Percentiles rank a stretch among this genome's conserved stretches.
Conservation (phyloP, 208 protist genomes). For the Acanthamoeba lugdunensis region DNA sequence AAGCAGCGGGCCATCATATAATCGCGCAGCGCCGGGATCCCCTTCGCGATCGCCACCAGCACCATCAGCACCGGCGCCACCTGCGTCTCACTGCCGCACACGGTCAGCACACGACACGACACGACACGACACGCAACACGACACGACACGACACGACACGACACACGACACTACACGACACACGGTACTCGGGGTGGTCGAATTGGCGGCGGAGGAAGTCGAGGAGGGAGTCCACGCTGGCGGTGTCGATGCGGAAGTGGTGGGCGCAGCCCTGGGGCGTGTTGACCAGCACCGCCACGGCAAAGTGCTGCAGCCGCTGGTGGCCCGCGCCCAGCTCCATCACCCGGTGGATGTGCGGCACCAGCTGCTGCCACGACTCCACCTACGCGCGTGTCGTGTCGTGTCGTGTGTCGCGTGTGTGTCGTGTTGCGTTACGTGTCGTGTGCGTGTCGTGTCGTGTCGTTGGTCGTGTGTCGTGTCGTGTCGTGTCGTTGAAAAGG, state of each 20-base stretch:
- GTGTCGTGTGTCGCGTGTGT: no score
- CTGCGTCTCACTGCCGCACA: conserved; percentile 5
- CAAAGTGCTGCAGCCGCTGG: conserved; percentile 40
- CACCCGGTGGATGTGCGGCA: conserved; percentile 25
- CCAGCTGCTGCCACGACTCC: conserved; percentile 18
- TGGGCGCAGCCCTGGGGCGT: conserved; percentile 50
- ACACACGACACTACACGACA: no score
- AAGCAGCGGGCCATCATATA: conserved; percentile 51
- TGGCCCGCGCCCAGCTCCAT: conserved; percentile 22
- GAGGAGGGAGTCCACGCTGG: not conserved
- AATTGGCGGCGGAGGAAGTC: not conserved
- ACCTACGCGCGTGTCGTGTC: not conserved
- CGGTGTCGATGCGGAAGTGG: conserved; percentile 5
- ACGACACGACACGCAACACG: no score
- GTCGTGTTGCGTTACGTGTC: no score
- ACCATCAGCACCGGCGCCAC: conserved; percentile 55
- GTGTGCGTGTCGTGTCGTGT: not conserved
- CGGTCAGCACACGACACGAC: not conserved
- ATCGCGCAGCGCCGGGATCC: not conserved
- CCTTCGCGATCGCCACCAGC: conserved; percentile 16
- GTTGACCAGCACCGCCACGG: conserved; percentile 20
- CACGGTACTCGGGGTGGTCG: conserved; percentile 19
- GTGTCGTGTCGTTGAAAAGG: no score
- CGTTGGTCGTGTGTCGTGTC: no score
- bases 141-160: not conserved